Conservation (phyloP, 345 rosid genomes). For the Lepidium didymum region DNA sequence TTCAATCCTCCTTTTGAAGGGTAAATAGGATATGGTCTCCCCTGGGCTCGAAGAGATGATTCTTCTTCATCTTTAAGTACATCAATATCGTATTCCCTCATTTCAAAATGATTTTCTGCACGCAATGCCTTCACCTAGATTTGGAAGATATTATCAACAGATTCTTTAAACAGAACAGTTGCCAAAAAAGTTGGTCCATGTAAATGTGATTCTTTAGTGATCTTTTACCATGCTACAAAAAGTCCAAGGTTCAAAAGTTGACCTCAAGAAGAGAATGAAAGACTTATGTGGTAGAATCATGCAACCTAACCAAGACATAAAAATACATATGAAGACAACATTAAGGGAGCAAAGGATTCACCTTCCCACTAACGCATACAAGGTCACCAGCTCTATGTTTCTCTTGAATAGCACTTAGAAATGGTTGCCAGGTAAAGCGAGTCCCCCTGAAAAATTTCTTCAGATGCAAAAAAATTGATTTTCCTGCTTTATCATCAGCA, state of each 20-base stretch:
- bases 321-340: background rate
- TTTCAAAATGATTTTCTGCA: conserved; percentile 71
- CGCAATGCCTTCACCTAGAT: conserved; percentile 36
- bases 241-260: background rate
- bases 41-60: conserved; percentile 42
- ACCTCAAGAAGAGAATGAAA: background rate
- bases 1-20: conserved; percentile 87
- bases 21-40: conserved; percentile 87
- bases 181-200: background rate
- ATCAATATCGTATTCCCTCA: conserved; percentile 79
- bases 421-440: conserved; percentile 63
- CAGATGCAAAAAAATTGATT: conserved; percentile 66
- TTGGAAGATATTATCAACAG: conserved; percentile 3
- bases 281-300: background rate
- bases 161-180: background rate
- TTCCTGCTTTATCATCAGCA: conserved; percentile 27
- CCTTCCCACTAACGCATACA: conserved; percentile 91
- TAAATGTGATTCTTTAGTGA: background rate
- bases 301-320: background rate
- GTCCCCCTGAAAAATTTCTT: conserved; percentile 82
- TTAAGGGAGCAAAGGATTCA: conserved; percentile 24
- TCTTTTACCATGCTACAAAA: background rate
- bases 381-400: conserved; percentile 62
- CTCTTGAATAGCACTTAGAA: conserved; percentile 56
- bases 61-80: conserved; percentile 63